Conservation (phyloP, 306 rosid species). For the Prinsepia uniflora region DNA sequence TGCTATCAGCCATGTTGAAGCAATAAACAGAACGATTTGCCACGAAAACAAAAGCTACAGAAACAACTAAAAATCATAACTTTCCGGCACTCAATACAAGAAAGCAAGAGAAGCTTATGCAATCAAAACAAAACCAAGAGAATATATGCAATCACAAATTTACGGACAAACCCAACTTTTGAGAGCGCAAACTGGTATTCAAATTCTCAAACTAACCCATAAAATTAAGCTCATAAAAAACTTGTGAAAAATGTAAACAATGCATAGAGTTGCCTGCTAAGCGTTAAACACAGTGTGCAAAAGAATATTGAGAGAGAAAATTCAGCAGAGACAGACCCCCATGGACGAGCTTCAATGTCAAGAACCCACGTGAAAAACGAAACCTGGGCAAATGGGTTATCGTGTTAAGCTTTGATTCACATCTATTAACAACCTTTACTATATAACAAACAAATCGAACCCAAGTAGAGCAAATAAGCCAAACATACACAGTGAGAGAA, state of each 20-base stretch:
- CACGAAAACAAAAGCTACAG: conserved; percentile 21
- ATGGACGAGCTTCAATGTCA: conserved; percentile 33
- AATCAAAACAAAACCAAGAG: neutral
- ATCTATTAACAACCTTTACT: conserved; percentile 25
- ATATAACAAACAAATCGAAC: conserved; percentile 22
- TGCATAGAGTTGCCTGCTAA: conserved; percentile 24
- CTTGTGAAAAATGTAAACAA: conserved; percentile 23
- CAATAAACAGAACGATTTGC: conserved; percentile 17
- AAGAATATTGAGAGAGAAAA: conserved; percentile 11
- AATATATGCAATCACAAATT: conserved; percentile 11
- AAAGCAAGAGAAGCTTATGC: neutral
- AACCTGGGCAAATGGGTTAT: conserved; percentile 50
- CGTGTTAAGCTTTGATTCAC: conserved; percentile 41
- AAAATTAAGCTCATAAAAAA: conserved; percentile 16
- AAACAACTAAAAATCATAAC: conserved; percentile 26
- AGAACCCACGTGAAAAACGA: conserved; percentile 42
- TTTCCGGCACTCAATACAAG: conserved; percentile 15
- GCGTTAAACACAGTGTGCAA: conserved; percentile 21
- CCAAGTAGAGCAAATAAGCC: conserved; percentile 16
- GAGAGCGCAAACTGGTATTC: conserved; percentile 26
- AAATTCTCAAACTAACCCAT: conserved; percentile 26
- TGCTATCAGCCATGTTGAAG: conserved; percentile 14
- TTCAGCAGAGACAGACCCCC: conserved; percentile 37
- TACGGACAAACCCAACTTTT: conserved; percentile 27
- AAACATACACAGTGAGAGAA: conserved; percentile 14